phyloP scores from a whole-genome alignment of 371 early-diverging fungal species.

The Mortierella sp. region DNA sequence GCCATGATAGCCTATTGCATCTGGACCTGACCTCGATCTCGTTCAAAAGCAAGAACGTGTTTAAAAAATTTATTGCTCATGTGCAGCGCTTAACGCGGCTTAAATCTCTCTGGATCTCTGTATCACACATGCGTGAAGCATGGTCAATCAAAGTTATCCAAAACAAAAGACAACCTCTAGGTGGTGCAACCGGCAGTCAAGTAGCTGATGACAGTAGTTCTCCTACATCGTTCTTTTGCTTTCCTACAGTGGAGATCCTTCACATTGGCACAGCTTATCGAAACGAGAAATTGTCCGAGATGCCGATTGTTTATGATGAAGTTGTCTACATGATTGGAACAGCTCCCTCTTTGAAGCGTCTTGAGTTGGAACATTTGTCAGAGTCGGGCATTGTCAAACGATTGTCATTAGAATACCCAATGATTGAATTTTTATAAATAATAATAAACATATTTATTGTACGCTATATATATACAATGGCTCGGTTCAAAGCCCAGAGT shows the following conservation, averaged over 20 bases:
- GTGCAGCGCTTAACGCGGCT: conserved; percentile 22
- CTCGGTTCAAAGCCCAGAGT: too few species aligned
- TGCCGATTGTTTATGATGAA: conserved; percentile 24
- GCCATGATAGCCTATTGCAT: conserved; percentile 16
- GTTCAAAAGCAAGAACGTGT: conserved; percentile 2
- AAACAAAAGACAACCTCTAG: not conserved
- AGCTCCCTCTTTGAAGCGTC: conserved; percentile 6
- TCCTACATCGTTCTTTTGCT: conserved; percentile 12
- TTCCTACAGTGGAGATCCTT: conserved; percentile 15
- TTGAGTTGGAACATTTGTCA: conserved; percentile 26
- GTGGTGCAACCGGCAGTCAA: not conserved
- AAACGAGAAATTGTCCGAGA: conserved; percentile 13
- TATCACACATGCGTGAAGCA: conserved; percentile 22
- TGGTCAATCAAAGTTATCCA: not conserved
- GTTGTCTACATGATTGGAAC: conserved; percentile 17
- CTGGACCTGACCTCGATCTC: conserved; percentile 26
- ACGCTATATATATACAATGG: conserved; percentile 8
- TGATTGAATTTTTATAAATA: conserved; percentile 13
- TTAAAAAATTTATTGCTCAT: conserved; percentile 24
- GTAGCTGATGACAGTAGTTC: not conserved
- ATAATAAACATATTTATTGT: not conserved
- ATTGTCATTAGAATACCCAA: conserved; percentile 9
- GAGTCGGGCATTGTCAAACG: conserved; percentile 22
- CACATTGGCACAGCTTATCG: conserved; percentile 21
- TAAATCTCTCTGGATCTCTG: conserved; percentile 21